A percentile compares a stretch with the other conserved stretches of the same genome.
These are phyloP conservation scores for Blastomyces parvus DNA, from an alignment of 2,329 filamentous ascomycete genomes.

Conservation along the genomic window DNA sequence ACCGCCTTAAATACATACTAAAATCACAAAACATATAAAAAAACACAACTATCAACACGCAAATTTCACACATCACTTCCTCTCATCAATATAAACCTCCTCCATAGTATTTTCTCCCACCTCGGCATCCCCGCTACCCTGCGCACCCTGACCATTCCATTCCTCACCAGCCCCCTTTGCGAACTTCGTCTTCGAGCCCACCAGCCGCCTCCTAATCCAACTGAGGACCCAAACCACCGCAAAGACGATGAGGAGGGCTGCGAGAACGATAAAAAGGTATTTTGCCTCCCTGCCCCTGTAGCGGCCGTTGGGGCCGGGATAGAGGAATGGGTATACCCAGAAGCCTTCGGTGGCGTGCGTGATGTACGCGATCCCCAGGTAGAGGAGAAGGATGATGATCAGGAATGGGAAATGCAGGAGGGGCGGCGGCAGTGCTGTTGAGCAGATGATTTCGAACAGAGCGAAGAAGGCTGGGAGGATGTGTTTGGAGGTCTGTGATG, in stretches of 20 bases:
- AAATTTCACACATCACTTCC: not conserved
- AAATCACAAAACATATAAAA: too few species aligned
- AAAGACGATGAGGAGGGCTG: constrained; percentile 44
- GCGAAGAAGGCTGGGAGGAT: constrained; percentile 64
- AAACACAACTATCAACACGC: too few species aligned
- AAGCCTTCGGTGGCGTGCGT: constrained; percentile 60
- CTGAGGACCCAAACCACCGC: constrained; percentile 42
- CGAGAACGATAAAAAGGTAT: constrained; percentile 53
- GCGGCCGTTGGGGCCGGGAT: constrained; percentile 45
- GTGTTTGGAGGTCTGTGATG: constrained; percentile 55
- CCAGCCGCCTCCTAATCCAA: constrained; percentile 40
- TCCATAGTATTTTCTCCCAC: not conserved
- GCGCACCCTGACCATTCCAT: constrained; percentile 31
- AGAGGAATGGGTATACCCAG: constrained; percentile 72
- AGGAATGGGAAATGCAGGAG: constrained; percentile 60
- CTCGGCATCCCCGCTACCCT: constrained; percentile 17
- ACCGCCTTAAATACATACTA: not conserved
- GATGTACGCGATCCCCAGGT: constrained; percentile 65
- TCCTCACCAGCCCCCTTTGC: constrained; percentile 26
- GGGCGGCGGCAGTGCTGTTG: constrained; percentile 54
- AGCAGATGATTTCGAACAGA: constrained; percentile 62
- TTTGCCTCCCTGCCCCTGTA: constrained; percentile 48
- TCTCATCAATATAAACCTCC: not conserved
- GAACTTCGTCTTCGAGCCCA: constrained; percentile 21
- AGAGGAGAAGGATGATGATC: constrained; percentile 60